phyloP scores from a whole-genome alignment of 1,284 basidiomycete species.

The Papiliotrema fonsecae region DNA sequence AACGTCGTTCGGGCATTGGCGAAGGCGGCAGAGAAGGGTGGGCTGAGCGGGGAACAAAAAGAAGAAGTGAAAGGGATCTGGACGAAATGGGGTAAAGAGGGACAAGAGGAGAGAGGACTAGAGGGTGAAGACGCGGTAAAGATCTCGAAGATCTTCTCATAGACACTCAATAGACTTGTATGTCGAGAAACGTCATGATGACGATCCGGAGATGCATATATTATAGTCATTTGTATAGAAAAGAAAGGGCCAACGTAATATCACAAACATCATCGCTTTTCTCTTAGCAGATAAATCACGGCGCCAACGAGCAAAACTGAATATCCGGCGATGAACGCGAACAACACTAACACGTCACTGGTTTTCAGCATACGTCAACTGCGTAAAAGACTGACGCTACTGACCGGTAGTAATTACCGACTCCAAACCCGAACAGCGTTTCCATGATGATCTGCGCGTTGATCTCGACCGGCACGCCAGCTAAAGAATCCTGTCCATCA shows the following conservation, averaged over 20 bases:
- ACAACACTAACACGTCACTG: conserved; percentile 72
- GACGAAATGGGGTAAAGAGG: conserved; percentile 28
- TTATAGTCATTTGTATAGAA: not conserved
- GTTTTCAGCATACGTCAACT: conserved; percentile 1
- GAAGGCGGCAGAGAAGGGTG: conserved; percentile 39
- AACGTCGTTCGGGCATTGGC: conserved; percentile 62
- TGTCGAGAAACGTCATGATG: not conserved
- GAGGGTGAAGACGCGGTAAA: conserved; percentile 30
- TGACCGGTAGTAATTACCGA: conserved; percentile 66
- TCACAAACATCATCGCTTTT: conserved; percentile 53
- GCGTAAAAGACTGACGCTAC: no score
- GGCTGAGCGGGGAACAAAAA: conserved; percentile 40
- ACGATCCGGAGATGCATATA: no score
- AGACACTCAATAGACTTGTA: conserved; percentile 1
- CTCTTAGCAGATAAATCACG: conserved; percentile 69
- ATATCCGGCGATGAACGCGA: conserved; percentile 76
- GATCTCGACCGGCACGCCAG: conserved; percentile 73
- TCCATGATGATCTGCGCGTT: conserved; percentile 75
- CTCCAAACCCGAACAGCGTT: conserved; percentile 71
- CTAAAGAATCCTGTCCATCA: conserved; percentile 53
- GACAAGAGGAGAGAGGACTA: conserved; percentile 33
- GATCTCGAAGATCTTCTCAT: conserved; percentile 12
- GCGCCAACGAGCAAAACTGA: conserved; percentile 61
- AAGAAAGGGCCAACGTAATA: no score
- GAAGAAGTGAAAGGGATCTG: conserved; percentile 27